Evolutionary conservation across 2,329 filamentous ascomycete species (phyloP), one percentile per base, ranked within the genome.

Genomic region (Fusarium piperis): DNA sequence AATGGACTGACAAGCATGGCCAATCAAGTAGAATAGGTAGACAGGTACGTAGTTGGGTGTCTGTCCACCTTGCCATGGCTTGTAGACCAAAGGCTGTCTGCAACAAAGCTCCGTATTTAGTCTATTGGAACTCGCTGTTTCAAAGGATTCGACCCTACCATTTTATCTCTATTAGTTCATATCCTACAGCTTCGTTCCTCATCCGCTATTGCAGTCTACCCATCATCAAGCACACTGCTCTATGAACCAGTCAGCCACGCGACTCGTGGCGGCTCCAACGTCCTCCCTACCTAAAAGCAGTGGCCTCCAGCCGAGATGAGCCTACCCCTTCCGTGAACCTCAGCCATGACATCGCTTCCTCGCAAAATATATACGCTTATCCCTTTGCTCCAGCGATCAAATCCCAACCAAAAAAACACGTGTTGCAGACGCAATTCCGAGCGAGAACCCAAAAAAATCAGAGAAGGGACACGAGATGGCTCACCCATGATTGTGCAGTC

Each of bases 161-260:
- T 68, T 73, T 67, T 68, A 72, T 63, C 56, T 74, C 61, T 74
- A 70, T 74, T 70, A 68, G 59, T 62, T 65, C 73, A 71, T 76
- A 73, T 73, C 67, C 74, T 73, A 68, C 70, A 73, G 53, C 64
- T 51, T 73, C 70, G 55, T 71, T 38, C 58, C 57, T 65, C 57
- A 65, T 68, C 60, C 56, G 16, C 52, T 44, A 44, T 38, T 28
- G 26, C 63, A 65, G 52, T 51, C 53, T 62, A 63, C 46, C 59
- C 57, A 44, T 30, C 58, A 32, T 46, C 55, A 63, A 64, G 35
- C 30, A 30, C 53, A 26, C 36, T 52, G n/a, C 23, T 35, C 32
- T 33, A 51, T 38, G 60, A 59, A 68, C 51, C 38, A n/a, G 20
- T 53, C 30, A 23, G 41, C 57, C 55, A 32, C 44, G n/a, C 58